phyloP scores from a whole-genome alignment of 78 protist genomes.

The Anaeramoeba flamelloides region DNA sequence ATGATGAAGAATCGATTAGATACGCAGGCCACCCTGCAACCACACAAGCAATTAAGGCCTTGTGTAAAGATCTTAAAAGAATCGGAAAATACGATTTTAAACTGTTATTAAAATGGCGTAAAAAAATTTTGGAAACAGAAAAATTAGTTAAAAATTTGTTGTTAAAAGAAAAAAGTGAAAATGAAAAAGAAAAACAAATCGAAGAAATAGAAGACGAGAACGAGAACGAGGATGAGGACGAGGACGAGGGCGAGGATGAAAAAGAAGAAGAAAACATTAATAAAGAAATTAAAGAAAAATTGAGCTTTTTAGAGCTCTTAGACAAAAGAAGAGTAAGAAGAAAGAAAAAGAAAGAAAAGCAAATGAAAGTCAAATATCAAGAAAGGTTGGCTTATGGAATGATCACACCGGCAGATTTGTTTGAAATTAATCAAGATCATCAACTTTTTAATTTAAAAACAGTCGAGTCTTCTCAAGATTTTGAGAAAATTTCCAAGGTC shows the following conservation, averaged over 20 bases:
- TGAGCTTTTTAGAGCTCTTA: too few relatives aligned
- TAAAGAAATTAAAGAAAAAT: not conserved
- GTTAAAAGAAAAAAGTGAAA: too few relatives aligned
- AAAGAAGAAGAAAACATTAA: not conserved
- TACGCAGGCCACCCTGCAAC: constrained; percentile 28
- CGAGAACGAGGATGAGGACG: not conserved
- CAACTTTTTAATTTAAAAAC: too few relatives aligned
- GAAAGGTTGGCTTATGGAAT: too few relatives aligned
- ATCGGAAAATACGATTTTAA: constrained; percentile 59
- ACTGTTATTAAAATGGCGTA: constrained; percentile 52
- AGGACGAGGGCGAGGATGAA: not conserved
- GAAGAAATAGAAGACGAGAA: constrained; percentile 11
- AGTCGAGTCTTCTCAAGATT: too few relatives aligned
- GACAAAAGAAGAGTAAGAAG: too few relatives aligned
- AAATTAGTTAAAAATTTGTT: not conserved
- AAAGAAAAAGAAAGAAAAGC: too few relatives aligned
- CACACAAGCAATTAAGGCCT: constrained; percentile 41
- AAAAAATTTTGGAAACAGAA: constrained; percentile 5
- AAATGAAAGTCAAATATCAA: too few relatives aligned
- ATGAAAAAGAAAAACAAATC: too few relatives aligned
- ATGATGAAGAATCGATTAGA: not conserved
- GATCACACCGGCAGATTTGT: too few relatives aligned
- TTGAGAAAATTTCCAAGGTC: too few relatives aligned
- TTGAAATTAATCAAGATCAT: too few relatives aligned
- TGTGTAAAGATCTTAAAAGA: constrained; percentile 40